phyloP scores from a whole-genome alignment of 2,329 filamentous ascomycete genomes.

The Emergomyces africanus region DNA sequence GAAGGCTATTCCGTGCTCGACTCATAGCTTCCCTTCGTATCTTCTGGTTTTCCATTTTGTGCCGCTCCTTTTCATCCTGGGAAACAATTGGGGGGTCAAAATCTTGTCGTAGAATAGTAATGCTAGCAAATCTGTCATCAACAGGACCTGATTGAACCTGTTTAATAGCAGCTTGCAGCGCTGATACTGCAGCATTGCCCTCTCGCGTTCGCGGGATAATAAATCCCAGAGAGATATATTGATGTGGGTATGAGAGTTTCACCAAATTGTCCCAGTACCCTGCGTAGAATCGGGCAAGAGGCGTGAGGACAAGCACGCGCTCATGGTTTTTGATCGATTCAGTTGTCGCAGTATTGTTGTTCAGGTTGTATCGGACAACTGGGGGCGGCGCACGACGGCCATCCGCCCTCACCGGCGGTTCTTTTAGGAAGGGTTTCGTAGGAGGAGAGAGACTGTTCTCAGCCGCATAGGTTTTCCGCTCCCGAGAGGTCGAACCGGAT shows the following conservation, averaged over 20 bases:
- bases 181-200: slow-evolving; percentile 72
- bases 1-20: slow-evolving; percentile 79
- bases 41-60: slow-evolving; percentile 87
- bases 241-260: slow-evolving; percentile 75
- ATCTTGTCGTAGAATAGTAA: slow-evolving; percentile 91
- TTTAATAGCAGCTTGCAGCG: slow-evolving; percentile 71
- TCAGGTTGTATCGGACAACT: slow-evolving; percentile 86
- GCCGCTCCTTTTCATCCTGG: slow-evolving; percentile 77
- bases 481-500: slow-evolving; percentile 35
- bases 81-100: slow-evolving; percentile 70
- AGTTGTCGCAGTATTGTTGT: slow-evolving; percentile 75
- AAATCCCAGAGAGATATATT: slow-evolving; percentile 88
- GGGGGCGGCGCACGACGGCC: slow-evolving; percentile 55
- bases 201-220: slow-evolving; percentile 91
- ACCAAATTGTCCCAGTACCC: slow-evolving; percentile 92
- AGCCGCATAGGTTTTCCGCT: slow-evolving; percentile 46
- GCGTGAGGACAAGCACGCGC: slow-evolving; percentile 80
- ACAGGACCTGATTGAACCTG: slow-evolving; percentile 75
- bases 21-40: slow-evolving; percentile 78
- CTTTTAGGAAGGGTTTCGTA: slow-evolving; percentile 60
- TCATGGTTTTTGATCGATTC: slow-evolving; percentile 69
- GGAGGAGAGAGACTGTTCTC: slow-evolving; percentile 60
- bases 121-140: slow-evolving; percentile 73
- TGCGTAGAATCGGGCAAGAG: slow-evolving; percentile 84
- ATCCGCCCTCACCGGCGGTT: slow-evolving; percentile 36